These are phyloP conservation scores for Leishmania tropica DNA, from an alignment of 208 protist species.

Conservation along the genomic window DNA sequence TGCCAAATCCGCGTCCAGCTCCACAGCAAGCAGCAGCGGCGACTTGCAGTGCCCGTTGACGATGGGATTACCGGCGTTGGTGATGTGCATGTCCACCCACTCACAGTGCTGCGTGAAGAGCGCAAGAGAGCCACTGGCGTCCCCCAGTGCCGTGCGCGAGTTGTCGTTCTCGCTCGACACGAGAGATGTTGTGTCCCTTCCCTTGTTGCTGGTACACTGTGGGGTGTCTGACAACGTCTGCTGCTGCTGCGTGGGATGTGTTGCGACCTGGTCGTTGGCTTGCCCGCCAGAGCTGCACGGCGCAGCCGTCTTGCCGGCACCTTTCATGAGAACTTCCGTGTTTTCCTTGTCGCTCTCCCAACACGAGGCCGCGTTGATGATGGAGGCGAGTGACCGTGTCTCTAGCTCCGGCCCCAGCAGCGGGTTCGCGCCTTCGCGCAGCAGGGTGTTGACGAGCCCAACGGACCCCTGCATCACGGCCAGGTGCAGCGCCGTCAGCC, in stretches of 20 bases:
- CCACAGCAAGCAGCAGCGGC: constrained; percentile 39
- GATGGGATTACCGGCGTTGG: constrained; percentile 35
- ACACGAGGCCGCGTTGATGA: constrained; percentile 2
- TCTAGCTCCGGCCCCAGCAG: constrained; percentile 25
- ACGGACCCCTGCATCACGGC: constrained; percentile 36
- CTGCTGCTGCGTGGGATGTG: background rate
- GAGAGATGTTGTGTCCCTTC: background rate
- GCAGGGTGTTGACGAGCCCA: constrained; percentile 40
- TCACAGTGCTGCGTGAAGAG: background rate
- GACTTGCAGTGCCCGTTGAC: constrained; percentile 32
- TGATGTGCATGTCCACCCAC: constrained; percentile 42
- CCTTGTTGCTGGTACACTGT: background rate
- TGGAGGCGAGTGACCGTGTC: constrained; percentile 12
- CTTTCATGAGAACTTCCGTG: background rate
- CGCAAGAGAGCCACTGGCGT: background rate
- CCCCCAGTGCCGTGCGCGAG: background rate
- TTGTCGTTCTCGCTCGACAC: background rate
- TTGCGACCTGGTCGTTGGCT: background rate
- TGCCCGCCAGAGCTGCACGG: background rate
- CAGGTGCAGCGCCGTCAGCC: constrained; percentile 48
- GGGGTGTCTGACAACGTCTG: no score
- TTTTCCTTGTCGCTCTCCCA: background rate
- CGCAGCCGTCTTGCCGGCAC: background rate
- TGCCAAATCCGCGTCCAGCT: constrained; percentile 31
- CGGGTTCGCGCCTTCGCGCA: constrained; percentile 42